Evolutionary conservation across 106 monocot genomes (phyloP).

Genomic region (Alisma plantagoaquatica): DNA sequence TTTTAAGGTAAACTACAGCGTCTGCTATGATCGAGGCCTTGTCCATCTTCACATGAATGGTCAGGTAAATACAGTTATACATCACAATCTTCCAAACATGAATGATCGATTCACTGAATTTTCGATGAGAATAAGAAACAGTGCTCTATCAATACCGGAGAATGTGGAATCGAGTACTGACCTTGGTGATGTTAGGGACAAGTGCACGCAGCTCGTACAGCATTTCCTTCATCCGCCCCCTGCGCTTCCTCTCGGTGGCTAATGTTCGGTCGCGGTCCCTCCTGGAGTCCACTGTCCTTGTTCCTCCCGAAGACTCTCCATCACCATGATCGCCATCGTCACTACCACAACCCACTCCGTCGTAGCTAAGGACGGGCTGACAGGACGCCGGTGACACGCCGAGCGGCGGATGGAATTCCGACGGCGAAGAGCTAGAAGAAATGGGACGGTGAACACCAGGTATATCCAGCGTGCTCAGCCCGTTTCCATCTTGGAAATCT

Average conservation of each 20-base stretch:
- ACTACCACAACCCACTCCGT: too few species aligned
- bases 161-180: too few species aligned
- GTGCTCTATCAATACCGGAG: too few species aligned
- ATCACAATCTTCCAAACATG: neutral
- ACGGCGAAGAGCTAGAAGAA: too few species aligned
- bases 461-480: too few species aligned
- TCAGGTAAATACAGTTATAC: neutral
- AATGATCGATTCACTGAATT: neutral
- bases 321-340: neutral
- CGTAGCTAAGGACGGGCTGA: too few species aligned
- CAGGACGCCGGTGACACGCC: too few species aligned
- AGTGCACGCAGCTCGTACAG: slow-evolving; percentile 70
- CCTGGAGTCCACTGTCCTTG: neutral
- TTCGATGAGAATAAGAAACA: neutral
- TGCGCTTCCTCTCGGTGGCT: slow-evolving; percentile 53
- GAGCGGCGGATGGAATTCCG: too few species aligned
- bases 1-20: slow-evolving; percentile 40
- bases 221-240: slow-evolving; percentile 67
- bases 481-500: too few species aligned
- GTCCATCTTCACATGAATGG: slow-evolving; percentile 62
- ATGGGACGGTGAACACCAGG: too few species aligned
- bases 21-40: slow-evolving; percentile 74
- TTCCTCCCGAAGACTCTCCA: slow-evolving; percentile 7
- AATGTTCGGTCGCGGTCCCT: slow-evolving; percentile 58
- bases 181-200: slow-evolving; percentile 89